Conservation (phyloP, 2,329 filamentous ascomycete genomes). For the Xylariales sp. region DNA sequence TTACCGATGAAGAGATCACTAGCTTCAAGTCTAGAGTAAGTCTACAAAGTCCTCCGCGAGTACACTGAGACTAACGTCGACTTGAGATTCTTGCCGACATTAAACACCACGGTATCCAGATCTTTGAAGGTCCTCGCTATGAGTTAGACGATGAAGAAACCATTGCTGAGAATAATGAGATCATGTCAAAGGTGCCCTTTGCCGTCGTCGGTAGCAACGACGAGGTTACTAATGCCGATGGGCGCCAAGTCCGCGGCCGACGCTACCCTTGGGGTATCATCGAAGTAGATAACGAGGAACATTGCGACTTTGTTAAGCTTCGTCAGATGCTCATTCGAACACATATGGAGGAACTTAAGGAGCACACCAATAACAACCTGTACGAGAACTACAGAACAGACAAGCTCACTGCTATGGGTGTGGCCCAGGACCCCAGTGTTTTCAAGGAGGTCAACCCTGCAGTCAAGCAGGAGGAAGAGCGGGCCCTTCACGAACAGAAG, state of each 20-base stretch:
- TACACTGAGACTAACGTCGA: constrained; percentile 29
- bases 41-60: constrained; percentile 40
- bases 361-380: constrained; percentile 98
- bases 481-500: constrained; percentile 98
- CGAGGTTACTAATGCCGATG: constrained; percentile 90
- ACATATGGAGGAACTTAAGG: constrained; percentile 99
- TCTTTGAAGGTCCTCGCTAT: constrained; percentile 98
- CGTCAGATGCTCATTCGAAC: constrained; percentile 99
- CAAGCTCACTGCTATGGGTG: constrained; percentile 98
- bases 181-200: constrained; percentile 99
- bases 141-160: constrained; percentile 99
- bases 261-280: constrained; percentile 98
- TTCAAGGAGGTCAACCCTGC: constrained; percentile 99
- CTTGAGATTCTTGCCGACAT: constrained; percentile 93
- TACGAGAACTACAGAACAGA: constrained; percentile 99
- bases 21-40: constrained; percentile 96
- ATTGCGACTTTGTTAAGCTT: constrained; percentile 99
- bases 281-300: constrained; percentile 99
- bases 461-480: constrained; percentile 99
- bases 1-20: constrained; percentile 95
- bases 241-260: constrained; percentile 94
- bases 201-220: constrained; percentile 97
- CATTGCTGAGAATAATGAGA: constrained; percentile 99
- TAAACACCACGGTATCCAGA: constrained; percentile 96
- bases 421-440: constrained; percentile 97